Percentiles rank a stretch among this genome's conserved stretches.
These are phyloP conservation scores for Heterobasidion occidentale DNA, from an alignment of 1,284 basidiomycete species.

Conservation along the genomic window DNA sequence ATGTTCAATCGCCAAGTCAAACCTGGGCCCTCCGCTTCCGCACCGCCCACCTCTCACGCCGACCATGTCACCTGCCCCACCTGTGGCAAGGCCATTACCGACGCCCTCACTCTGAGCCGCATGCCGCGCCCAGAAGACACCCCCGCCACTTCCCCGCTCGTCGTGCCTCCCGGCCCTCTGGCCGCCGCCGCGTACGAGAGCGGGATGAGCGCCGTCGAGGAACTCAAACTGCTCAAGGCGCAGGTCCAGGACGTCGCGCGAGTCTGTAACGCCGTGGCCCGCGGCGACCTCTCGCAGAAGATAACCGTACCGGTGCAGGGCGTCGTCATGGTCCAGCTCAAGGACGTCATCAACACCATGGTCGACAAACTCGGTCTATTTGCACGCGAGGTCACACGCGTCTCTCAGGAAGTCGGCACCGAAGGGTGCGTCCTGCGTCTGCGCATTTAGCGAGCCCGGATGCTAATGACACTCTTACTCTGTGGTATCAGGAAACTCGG, in stretches of 20 bases:
- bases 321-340: slow-evolving; percentile 94
- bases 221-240: slow-evolving; percentile 76
- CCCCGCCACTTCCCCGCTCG: slow-evolving; percentile 33
- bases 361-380: slow-evolving; percentile 79
- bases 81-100: slow-evolving; percentile 38
- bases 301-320: slow-evolving; percentile 96
- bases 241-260: slow-evolving; percentile 89
- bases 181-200: slow-evolving; percentile 54
- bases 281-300: slow-evolving; percentile 91
- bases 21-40: slow-evolving; percentile 23
- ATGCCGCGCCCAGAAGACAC: slow-evolving; percentile 23
- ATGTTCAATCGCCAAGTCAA: slow-evolving; percentile 12
- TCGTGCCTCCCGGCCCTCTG: slow-evolving; percentile 48
- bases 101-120: slow-evolving; percentile 25
- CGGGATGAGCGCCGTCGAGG: slow-evolving; percentile 67
- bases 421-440: slow-evolving; percentile 52
- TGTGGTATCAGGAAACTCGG: slow-evolving; percentile 61
- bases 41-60: slow-evolving; percentile 30
- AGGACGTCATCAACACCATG: slow-evolving; percentile 98
- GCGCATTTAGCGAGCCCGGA: slow-evolving; percentile 6
- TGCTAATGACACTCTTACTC: slow-evolving; percentile 3
- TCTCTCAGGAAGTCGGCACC: slow-evolving; percentile 88
- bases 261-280: slow-evolving; percentile 94
- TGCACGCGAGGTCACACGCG: slow-evolving; percentile 79
- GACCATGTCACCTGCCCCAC: slow-evolving; percentile 38